Evolutionary conservation across 192 early-diverging fungal species (phyloP).

Genomic region (Linderina pennispora): DNA sequence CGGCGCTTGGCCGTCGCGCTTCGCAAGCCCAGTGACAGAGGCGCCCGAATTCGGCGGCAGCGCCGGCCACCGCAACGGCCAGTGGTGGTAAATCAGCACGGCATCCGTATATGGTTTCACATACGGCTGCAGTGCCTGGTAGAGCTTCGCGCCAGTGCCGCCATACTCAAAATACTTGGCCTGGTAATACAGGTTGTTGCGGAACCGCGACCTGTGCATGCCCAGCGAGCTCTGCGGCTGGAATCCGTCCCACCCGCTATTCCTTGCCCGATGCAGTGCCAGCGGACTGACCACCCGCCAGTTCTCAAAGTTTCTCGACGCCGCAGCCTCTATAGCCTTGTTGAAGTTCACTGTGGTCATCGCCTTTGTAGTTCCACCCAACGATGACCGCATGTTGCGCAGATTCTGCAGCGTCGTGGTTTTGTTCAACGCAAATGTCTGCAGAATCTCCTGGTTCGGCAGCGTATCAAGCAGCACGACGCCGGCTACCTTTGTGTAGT

Average conservation of each 20-base stretch:
- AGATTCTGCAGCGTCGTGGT: slow-evolving; percentile 45
- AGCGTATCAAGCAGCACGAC: slow-evolving; percentile 44
- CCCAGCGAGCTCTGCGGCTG: slow-evolving; percentile 23
- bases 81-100: slow-evolving; percentile 41
- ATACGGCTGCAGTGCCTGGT: slow-evolving; percentile 33
- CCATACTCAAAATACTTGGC: slow-evolving; percentile 49
- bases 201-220: slow-evolving; percentile 41
- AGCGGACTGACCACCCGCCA: slow-evolving; percentile 44
- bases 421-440: slow-evolving; percentile 45
- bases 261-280: slow-evolving; percentile 39
- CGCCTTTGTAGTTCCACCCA: background rate
- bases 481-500: slow-evolving; percentile 36
- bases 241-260: slow-evolving; percentile 37
- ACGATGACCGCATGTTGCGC: slow-evolving; percentile 29
- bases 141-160: slow-evolving; percentile 38
- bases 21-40: slow-evolving; percentile 1
- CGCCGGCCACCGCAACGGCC: slow-evolving; percentile 48
- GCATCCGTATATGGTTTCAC: slow-evolving; percentile 25
- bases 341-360: slow-evolving; percentile 24
- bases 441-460: slow-evolving; percentile 45
- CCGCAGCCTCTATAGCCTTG: slow-evolving; percentile 8
- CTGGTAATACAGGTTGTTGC: slow-evolving; percentile 48
- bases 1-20: slow-evolving; percentile 1
- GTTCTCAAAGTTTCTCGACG: slow-evolving; percentile 22
- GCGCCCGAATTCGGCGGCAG: slow-evolving; percentile 24